Conservation (phyloP, 306 rosid species). For the Crotalaria pallida region DNA sequence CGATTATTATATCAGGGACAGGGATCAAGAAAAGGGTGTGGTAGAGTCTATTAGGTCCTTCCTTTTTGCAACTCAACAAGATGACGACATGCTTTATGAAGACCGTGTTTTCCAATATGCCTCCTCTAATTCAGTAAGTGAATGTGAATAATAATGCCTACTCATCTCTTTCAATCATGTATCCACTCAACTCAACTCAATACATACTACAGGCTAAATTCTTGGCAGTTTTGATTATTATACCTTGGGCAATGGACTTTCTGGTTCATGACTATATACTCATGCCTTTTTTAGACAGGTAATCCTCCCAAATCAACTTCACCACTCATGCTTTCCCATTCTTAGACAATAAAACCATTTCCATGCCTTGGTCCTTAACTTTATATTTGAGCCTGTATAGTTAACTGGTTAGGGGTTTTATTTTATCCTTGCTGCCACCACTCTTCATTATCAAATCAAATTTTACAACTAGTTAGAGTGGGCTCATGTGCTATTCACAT, state of each 20-base stretch:
- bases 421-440: neutral
- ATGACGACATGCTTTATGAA: slow-evolving; percentile 80
- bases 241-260: slow-evolving; percentile 91
- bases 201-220: slow-evolving; percentile 73
- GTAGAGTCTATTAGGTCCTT: slow-evolving; percentile 47
- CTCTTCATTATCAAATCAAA: neutral
- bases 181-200: no score
- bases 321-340: neutral
- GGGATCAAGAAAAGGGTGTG: slow-evolving; percentile 39
- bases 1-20: slow-evolving; percentile 31
- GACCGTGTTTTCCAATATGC: slow-evolving; percentile 92
- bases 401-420: no score
- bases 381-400: neutral
- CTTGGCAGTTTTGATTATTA: slow-evolving; percentile 65
- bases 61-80: slow-evolving; percentile 45
- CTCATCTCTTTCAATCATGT: slow-evolving; percentile 10
- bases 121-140: slow-evolving; percentile 71
- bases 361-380: neutral
- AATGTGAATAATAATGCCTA: no score
- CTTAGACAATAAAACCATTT: neutral
- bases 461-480: neutral
- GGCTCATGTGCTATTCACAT: neutral
- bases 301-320: slow-evolving; percentile 13
- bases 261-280: slow-evolving; percentile 87
- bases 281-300: slow-evolving; percentile 97